Conservation (phyloP, 2,329 filamentous ascomycete genomes). For the Trichoderma oligosporum region DNA sequence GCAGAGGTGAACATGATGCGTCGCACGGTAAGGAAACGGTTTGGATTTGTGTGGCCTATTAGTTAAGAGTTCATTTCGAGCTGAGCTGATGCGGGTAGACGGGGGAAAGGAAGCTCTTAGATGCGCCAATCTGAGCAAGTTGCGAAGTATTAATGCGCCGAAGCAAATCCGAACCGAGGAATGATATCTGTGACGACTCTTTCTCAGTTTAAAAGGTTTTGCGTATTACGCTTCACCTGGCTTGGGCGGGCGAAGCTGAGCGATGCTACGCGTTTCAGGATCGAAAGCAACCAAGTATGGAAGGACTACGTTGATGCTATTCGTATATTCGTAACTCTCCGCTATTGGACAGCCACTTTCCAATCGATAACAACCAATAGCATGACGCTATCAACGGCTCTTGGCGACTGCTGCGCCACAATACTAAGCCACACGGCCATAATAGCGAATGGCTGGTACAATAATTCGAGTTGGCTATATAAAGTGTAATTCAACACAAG, state of each 20-base stretch:
- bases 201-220: not conserved
- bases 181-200: not conserved
- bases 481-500: no score
- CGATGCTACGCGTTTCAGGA: slow-evolving; percentile 5
- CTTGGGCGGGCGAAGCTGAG: slow-evolving; percentile 8
- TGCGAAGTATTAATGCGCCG: not conserved
- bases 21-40: slow-evolving; percentile 1
- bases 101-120: not conserved
- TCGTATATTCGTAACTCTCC: slow-evolving; percentile 12
- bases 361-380: not conserved
- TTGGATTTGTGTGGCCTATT: slow-evolving; percentile 21
- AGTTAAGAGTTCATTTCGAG: slow-evolving; percentile 28
- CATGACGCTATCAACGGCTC: slow-evolving; percentile 7
- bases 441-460: no score
- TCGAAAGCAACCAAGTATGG: not conserved
- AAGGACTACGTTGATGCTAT: slow-evolving; percentile 5
- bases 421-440: not conserved
- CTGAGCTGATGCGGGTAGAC: not conserved
- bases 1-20: slow-evolving; percentile 81
- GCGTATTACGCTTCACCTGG: not conserved
- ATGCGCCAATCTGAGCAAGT: slow-evolving; percentile 2
- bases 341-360: slow-evolving; percentile 4
- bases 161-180: not conserved
- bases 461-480: no score
- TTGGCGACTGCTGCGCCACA: slow-evolving; percentile 4